phyloP scores from a whole-genome alignment of 2,329 filamentous ascomycete genomes.

The Immersiporthe knoxdaviesiana region DNA sequence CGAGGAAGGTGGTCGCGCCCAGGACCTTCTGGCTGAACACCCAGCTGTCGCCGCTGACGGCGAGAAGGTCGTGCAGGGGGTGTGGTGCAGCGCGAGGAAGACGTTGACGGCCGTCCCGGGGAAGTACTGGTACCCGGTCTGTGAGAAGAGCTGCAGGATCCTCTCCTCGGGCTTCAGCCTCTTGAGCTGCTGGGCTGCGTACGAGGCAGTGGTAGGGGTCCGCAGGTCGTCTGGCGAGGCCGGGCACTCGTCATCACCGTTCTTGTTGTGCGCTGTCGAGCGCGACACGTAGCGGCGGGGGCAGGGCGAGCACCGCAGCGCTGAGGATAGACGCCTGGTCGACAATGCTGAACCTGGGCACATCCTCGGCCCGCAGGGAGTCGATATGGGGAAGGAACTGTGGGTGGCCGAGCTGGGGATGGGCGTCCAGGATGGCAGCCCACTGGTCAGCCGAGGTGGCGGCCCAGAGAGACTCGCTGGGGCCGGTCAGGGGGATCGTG shows the following conservation, averaged over 20 bases:
- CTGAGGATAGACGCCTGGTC: constrained; percentile 48
- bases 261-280: constrained; percentile 1
- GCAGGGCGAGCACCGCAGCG: constrained; percentile 43
- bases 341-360: constrained; percentile 42
- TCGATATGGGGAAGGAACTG: constrained; percentile 39
- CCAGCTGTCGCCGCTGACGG: constrained; percentile 62
- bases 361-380: constrained; percentile 40
- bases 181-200: constrained; percentile 28
- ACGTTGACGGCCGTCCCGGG: constrained; percentile 52
- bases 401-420: constrained; percentile 37
- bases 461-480: constrained; percentile 53
- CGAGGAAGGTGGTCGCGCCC: constrained; percentile 46
- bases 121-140: not conserved
- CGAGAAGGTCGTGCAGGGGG: constrained; percentile 61
- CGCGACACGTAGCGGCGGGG: constrained; percentile 36
- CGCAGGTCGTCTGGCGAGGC: constrained; percentile 30
- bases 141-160: constrained; percentile 46
- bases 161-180: constrained; percentile 33
- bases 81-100: constrained; percentile 61
- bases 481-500: constrained; percentile 50
- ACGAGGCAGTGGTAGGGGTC: constrained; percentile 29
- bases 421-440: constrained; percentile 41
- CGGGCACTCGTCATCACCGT: constrained; percentile 4
- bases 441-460: constrained; percentile 51
- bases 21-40: constrained; percentile 59